A percentile compares a stretch with the other conserved stretches of the same genome.
phyloP scores from a whole-genome alignment of 495 filamentous ascomycete species.

The Sabuloglossum arenarium region DNA sequence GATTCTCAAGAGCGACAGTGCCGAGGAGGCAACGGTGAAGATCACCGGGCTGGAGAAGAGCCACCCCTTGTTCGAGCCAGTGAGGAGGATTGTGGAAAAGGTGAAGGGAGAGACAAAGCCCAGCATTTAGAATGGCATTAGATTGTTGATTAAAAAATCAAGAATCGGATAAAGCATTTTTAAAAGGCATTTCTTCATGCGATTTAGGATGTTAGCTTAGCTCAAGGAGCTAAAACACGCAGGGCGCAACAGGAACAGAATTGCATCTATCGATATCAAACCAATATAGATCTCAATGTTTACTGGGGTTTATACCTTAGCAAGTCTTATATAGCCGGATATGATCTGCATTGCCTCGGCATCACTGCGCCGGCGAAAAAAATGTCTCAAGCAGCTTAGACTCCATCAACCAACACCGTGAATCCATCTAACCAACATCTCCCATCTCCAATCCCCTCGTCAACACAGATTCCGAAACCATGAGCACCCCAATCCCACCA shows the following conservation, averaged over 20 bases:
- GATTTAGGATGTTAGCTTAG: no score
- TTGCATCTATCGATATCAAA: no score
- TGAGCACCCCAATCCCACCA: neutral
- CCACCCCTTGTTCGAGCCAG: conserved; percentile 50
- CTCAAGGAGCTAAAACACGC: no score
- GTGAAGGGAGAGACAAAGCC: conserved; percentile 34
- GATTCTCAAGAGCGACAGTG: conserved; percentile 48
- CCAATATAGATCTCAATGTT: no score
- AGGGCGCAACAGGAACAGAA: no score
- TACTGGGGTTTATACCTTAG: no score
- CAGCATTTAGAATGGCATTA: neutral
- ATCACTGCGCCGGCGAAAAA: neutral
- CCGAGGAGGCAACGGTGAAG: conserved; percentile 46
- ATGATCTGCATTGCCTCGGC: neutral
- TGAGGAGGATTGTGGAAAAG: conserved; percentile 53
- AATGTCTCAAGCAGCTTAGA: neutral
- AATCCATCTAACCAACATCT: neutral
- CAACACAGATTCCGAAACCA: no score
- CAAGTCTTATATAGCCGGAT: no score
- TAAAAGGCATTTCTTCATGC: no score
- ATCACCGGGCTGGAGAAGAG: conserved; percentile 51
- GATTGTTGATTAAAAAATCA: no score
- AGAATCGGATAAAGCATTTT: no score
- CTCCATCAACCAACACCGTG: no score
- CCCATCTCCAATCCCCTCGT: neutral